Conservation (phyloP, 2,329 filamentous ascomycete genomes). For the Aspergillus terreus region DNA sequence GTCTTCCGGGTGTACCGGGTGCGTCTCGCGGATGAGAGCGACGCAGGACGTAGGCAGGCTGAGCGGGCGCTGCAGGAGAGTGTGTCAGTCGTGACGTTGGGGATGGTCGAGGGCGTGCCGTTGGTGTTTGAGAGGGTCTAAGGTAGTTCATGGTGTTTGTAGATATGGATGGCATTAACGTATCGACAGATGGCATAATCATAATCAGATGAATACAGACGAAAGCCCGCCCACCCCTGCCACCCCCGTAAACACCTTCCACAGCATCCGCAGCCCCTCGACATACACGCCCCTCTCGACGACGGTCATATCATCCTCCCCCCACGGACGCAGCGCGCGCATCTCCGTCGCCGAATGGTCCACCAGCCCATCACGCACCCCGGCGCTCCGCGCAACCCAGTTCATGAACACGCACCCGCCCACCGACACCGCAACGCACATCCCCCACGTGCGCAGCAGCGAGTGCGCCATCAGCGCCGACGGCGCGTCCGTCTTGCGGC, state of each 20-base stretch:
- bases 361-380: conserved; percentile 10
- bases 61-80: conserved; percentile 10
- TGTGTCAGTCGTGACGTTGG: conserved; percentile 13
- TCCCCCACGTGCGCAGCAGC: conserved; percentile 40
- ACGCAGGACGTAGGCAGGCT: conserved; percentile 1
- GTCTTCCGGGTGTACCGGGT: conserved; percentile 14
- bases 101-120: conserved; percentile 14
- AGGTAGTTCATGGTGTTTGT: neutral
- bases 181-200: neutral
- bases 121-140: conserved; percentile 12
- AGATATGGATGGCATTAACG: neutral
- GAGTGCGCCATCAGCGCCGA: conserved; percentile 36
- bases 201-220: conserved; percentile 1
- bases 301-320: neutral
- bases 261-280: conserved; percentile 21
- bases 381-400: conserved; percentile 23
- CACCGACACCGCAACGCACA: conserved; percentile 43
- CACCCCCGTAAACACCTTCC: conserved; percentile 24
- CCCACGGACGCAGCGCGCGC: conserved; percentile 1
- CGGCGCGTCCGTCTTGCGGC: neutral
- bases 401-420: conserved; percentile 42
- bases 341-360: neutral
- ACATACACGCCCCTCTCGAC: conserved; percentile 14
- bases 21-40: conserved; percentile 7
- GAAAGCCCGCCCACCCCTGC: conserved; percentile 21